Evolutionary conservation across 352 stramenopile genomes (phyloP).

Genomic region (Thalassiosira exigua): DNA sequence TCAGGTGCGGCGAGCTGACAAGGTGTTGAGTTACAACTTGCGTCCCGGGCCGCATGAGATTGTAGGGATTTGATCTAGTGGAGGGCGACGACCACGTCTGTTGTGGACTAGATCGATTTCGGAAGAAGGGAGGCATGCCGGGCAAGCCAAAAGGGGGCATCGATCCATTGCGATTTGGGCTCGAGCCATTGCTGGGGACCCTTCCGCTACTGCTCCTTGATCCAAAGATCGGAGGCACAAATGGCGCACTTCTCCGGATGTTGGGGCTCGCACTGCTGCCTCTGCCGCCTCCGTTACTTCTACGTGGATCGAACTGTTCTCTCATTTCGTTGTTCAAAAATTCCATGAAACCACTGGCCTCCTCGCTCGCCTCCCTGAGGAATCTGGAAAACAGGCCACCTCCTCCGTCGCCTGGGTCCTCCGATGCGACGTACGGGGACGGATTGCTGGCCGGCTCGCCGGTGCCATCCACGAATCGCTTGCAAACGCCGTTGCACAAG

Average conservation of each 20-base stretch:
- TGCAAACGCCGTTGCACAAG: constrained; percentile 48
- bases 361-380: constrained; percentile 1
- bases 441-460: constrained; percentile 42
- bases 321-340: constrained; percentile 23
- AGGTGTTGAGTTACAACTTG: constrained; percentile 48
- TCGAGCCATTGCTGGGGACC: background rate
- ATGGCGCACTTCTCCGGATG: background rate
- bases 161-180: background rate
- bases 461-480: constrained; percentile 45
- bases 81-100: background rate
- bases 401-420: constrained; percentile 9
- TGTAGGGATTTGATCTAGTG: constrained; percentile 23
- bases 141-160: background rate
- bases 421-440: constrained; percentile 21
- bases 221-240: constrained; percentile 19
- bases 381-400: constrained; percentile 18
- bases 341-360: constrained; percentile 37
- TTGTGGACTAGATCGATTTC: constrained; percentile 5
- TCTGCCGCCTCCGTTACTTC: background rate
- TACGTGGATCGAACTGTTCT: background rate
- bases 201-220: background rate
- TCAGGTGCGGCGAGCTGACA: constrained; percentile 45
- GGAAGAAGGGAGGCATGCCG: constrained; percentile 1
- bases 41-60: constrained; percentile 30
- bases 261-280: background rate